Percentiles rank a stretch among this genome's conserved stretches.
phyloP scores from a whole-genome alignment of 1,284 basidiomycete species.

The Malassezia sp. region DNA sequence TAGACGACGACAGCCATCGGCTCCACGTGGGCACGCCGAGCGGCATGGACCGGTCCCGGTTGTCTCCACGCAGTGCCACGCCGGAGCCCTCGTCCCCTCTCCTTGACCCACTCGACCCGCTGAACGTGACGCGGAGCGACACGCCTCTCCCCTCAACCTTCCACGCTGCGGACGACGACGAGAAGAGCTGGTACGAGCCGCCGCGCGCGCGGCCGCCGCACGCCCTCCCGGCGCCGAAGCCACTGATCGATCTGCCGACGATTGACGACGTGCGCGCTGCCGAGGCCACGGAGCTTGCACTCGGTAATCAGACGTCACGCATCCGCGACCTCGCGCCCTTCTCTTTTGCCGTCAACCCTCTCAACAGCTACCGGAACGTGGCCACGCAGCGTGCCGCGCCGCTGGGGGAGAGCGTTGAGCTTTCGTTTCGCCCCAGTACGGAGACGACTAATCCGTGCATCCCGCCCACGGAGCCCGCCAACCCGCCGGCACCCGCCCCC shows the following conservation, averaged over 20 bases:
- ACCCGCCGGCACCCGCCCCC: background rate
- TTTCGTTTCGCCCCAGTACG: conserved; percentile 1
- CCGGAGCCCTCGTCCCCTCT: conserved; percentile 13
- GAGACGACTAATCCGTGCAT: background rate
- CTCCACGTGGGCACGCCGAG: conserved; percentile 19
- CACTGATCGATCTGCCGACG: conserved; percentile 37
- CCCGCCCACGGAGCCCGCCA: too few relatives aligned
- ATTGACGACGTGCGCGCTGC: conserved; percentile 42
- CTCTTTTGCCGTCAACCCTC: background rate
- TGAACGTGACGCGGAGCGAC: background rate
- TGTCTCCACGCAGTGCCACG: background rate
- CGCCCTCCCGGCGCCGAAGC: conserved; percentile 23
- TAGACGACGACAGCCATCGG: conserved; percentile 11
- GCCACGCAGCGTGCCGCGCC: background rate
- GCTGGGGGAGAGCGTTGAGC: background rate
- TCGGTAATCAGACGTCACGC: too few relatives aligned
- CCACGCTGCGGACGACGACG: conserved; percentile 4
- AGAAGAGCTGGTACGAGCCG: background rate
- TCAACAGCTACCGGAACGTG: conserved; percentile 1
- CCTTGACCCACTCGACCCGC: conserved; percentile 1
- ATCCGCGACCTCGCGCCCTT: background rate
- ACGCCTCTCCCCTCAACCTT: conserved; percentile 16
- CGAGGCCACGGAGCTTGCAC: conserved; percentile 28
- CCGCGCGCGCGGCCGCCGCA: conserved; percentile 6
- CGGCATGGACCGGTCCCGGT: conserved; percentile 13